These are phyloP conservation scores for Cynara cardunculus DNA, from an alignment of 129 eudicot species.

Conservation along the genomic window DNA sequence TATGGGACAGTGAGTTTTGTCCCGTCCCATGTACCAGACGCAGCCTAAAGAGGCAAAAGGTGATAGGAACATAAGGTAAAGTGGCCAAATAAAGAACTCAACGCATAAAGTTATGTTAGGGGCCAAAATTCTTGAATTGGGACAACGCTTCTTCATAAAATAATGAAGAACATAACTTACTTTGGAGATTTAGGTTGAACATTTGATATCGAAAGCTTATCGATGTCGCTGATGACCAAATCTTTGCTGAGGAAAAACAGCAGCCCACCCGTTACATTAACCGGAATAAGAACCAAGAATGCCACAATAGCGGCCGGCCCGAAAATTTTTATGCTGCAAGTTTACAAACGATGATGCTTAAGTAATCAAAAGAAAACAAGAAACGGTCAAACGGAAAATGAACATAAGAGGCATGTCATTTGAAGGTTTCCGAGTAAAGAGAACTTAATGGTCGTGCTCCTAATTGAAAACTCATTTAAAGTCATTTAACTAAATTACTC, in stretches of 20 bases:
- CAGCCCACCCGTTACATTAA: constrained; percentile 34
- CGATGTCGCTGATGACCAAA: constrained; percentile 38
- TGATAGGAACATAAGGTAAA: not conserved
- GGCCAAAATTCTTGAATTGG: not conserved
- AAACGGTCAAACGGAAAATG: not conserved
- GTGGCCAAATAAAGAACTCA: not conserved
- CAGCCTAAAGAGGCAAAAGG: not conserved
- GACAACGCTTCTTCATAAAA: not conserved
- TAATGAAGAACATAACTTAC: constrained; percentile 23
- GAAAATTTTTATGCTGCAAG: constrained; percentile 36
- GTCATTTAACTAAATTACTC: no score
- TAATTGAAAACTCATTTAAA: no score
- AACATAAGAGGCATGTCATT: no score
- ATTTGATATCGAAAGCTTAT: constrained; percentile 48
- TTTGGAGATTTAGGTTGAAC: constrained; percentile 35
- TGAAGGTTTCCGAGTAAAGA: no score
- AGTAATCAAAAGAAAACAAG: no score
- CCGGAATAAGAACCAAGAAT: constrained; percentile 40
- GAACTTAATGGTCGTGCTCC: no score
- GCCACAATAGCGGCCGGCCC: constrained; percentile 32
- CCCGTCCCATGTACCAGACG: no score
- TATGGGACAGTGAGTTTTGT: no score
- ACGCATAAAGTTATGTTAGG: not conserved
- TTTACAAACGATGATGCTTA: constrained; percentile 3
- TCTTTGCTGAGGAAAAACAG: constrained; percentile 29